Base-by-base conservation (phyloP, 2,329 filamentous ascomycete genomes). In the Colletotrichum lindemuthianum region DNA sequence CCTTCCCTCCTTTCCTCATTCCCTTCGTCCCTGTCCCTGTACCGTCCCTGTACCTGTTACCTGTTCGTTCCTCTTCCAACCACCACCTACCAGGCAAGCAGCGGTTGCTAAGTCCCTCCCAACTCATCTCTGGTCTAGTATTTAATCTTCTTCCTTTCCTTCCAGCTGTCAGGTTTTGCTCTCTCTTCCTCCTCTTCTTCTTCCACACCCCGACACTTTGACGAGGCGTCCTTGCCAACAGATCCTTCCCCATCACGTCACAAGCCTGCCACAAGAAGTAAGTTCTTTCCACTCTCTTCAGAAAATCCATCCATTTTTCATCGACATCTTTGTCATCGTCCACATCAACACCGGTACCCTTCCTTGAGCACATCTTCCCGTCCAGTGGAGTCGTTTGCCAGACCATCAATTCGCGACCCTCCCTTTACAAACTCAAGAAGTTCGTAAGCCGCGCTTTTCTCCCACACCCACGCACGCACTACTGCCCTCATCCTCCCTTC, bases 201-300 rank as follows among this genome's bases (percentile, higher is more conserved):
- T 34, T 41, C 13, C 43, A 40, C 12, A 34, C 39, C 41, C 37
- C 44, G 49, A 33, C 48, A 32, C 24, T 16, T 54, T 39, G 37
- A 54, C 24, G 49, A 41, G 49, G 36, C 45, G 44, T 41, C 40
- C 13, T 39, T 41, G 32, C 13, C 33, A 16, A 2, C 15, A 39
- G n/a, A 32, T 58, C 11, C 40, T 44, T 15, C n/a, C 15, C 51
- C 37, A 33, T 13, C 15, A 16, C 33, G 8, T 33, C 4, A 10
- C 37, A 34, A 24, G 11, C 24, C 32, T 13, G 12, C 5, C 33
- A 37, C 34, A 44, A 44, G 33, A 54, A 33, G 60, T 64, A 45
- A 24, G 60, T 45, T 40, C 8, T 4, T 9, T 7, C 11, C 10
- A 15, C 39, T 39, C 39, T 11, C 34, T 48, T 45, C 8, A 24